A percentile compares a stretch with the other conserved stretches of the same genome.
These are phyloP conservation scores for Catunica adiposa DNA, from an alignment of 2,329 filamentous ascomycete genomes.

Conservation along the genomic window DNA sequence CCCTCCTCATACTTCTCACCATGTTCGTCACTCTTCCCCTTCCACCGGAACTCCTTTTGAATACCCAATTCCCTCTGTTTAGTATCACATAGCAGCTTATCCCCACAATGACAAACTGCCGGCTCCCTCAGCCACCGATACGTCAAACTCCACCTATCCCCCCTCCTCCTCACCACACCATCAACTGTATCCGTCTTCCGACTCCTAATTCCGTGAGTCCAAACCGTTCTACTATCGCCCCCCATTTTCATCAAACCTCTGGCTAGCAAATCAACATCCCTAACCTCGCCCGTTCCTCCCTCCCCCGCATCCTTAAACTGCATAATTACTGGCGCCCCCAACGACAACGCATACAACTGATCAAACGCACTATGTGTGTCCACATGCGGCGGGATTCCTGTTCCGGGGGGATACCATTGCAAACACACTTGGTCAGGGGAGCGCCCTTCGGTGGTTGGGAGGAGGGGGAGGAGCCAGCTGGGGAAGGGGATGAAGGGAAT, in stretches of 20 bases:
- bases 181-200: conserved; percentile 35
- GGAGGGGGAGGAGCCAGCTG: conserved; percentile 31
- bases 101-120: conserved; percentile 33
- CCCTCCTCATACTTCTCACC: neutral
- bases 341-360: conserved; percentile 29
- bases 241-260: conserved; percentile 36
- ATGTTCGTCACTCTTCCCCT: conserved; percentile 17
- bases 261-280: conserved; percentile 31
- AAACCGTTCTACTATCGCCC: conserved; percentile 34
- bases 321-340: conserved; percentile 29
- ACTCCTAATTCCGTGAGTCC: conserved; percentile 38
- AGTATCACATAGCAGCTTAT: conserved; percentile 34
- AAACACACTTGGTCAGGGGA: conserved; percentile 41
- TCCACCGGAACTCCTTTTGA: conserved; percentile 35
- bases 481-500: conserved; percentile 35
- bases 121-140: conserved; percentile 35
- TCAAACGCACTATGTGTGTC: conserved; percentile 36
- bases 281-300: conserved; percentile 14
- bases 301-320: conserved; percentile 23
- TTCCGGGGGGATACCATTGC: conserved; percentile 42
- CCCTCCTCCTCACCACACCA: conserved; percentile 24
- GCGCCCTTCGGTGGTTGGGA: conserved; percentile 27
- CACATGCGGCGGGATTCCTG: conserved; percentile 44
- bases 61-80: conserved; percentile 29
- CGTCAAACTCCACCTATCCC: conserved; percentile 37